A percentile compares a stretch with the other conserved stretches of the same genome.
Conservation (phyloP, 202 grass and related monocot species). For the Dendrocalamus latiflorus region DNA sequence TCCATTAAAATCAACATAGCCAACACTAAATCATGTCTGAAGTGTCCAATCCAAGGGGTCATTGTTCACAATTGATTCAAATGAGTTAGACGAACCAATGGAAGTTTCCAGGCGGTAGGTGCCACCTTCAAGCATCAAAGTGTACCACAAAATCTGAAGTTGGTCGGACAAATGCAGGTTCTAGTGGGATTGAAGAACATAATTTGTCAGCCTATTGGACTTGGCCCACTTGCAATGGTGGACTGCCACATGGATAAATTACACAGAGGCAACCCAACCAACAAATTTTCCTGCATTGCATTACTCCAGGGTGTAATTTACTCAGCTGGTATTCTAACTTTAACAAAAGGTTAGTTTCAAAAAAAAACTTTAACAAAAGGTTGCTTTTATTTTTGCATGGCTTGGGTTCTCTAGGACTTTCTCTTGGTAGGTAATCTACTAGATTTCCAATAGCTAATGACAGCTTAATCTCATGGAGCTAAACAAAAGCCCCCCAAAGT, state of each 20-base stretch:
- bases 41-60: background rate
- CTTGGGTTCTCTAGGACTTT: background rate
- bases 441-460: conserved; percentile 1
- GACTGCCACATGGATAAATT: background rate
- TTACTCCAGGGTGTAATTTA: background rate
- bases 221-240: background rate
- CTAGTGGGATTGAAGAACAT: background rate
- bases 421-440: conserved; percentile 19
- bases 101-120: background rate
- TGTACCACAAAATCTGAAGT: background rate
- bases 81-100: background rate
- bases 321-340: background rate
- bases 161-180: background rate
- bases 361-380: background rate
- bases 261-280: background rate
- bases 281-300: background rate
- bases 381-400: background rate
- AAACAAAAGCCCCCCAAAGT: background rate
- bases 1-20: background rate
- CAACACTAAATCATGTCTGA: background rate
- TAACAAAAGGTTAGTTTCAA: no score
- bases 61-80: background rate
- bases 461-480: background rate
- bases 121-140: background rate
- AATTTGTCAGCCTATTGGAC: background rate